Base-by-base conservation (phyloP, 2,329 filamentous ascomycete genomes). In the Fusarium haematococcum region DNA sequence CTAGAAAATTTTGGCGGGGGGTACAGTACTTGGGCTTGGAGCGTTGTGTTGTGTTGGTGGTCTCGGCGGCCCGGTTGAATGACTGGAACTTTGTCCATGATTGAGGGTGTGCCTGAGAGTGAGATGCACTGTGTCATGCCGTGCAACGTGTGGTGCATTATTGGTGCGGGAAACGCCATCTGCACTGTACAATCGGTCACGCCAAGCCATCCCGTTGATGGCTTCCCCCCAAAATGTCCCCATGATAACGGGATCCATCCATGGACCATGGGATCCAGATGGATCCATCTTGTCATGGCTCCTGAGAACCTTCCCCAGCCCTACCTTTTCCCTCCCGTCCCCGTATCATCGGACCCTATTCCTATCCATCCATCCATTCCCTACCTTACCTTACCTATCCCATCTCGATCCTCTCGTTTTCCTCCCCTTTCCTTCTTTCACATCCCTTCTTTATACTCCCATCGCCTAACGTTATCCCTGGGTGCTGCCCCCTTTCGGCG, bases 271-370 rank as follows among this genome's bases (percentile, higher is more conserved):
- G 23, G 23, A 50, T 50, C 45, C 45, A 45, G 27, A 57, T 57
- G 56, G 56, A 65, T 74, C 48, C 48, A 65, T 74, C 48, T 25
- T 30, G 73, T 75, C 73, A 75, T 75, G 73, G 73, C 73, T 75
- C 60, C 62, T 70, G 65, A 69, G 66, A 69, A 61, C 72, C 72
- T 70, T 63, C 72, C 68, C 72, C 73, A 71, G 73, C 73, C 67
- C 73, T 74, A 75, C 73, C 54, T 48, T 59, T 56, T 50, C 25
- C 41, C 41, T 59, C 62, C 33, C 63, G 25, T 65, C 67, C 57
- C 72, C 73, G 39, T 68, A 59, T 67, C 41, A 59, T 74, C 65
- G 71, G 60, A 61, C 63, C 57, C 59, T 69, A 65, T 76, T 60
- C 63, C 56, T 57, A 68, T 54, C 25, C 43, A 68, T 50, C 43